Conservation (phyloP, 768 basidiomycete genomes). For the Hemileccinum rubropunctum region DNA sequence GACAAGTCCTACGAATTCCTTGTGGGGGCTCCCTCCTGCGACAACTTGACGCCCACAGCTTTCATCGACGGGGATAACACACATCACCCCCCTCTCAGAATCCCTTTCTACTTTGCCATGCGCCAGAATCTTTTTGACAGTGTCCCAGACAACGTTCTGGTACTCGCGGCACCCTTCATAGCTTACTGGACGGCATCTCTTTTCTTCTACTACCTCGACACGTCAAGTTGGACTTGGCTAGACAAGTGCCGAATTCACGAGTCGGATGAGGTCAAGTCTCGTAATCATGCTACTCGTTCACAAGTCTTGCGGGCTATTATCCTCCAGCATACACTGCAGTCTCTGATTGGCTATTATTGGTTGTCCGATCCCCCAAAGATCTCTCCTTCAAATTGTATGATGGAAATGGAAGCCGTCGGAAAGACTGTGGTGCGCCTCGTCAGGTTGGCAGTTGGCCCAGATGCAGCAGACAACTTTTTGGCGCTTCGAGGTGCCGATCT, state of each 20-base stretch:
- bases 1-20: neutral
- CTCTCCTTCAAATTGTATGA: slow-evolving; percentile 37
- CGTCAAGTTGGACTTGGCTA: slow-evolving; percentile 70
- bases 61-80: slow-evolving; percentile 34
- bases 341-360: slow-evolving; percentile 66
- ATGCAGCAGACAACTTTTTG: slow-evolving; percentile 36
- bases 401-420: slow-evolving; percentile 41
- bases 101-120: slow-evolving; percentile 57
- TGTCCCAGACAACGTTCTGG: slow-evolving; percentile 68
- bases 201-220: slow-evolving; percentile 81
- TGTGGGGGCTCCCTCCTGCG: slow-evolving; percentile 6
- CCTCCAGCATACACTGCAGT: slow-evolving; percentile 85
- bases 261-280: slow-evolving; percentile 67
- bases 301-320: slow-evolving; percentile 81
- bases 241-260: slow-evolving; percentile 88
- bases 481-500: slow-evolving; percentile 38
- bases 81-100: slow-evolving; percentile 33
- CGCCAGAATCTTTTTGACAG: slow-evolving; percentile 47
- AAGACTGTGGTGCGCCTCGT: slow-evolving; percentile 40
- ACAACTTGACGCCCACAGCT: slow-evolving; percentile 37
- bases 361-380: slow-evolving; percentile 44
- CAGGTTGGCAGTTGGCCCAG: slow-evolving; percentile 41
- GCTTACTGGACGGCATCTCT: slow-evolving; percentile 84
- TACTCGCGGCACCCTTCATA: slow-evolving; percentile 70
- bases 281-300: slow-evolving; percentile 68